phyloP scores from a whole-genome alignment of 2,329 filamentous ascomycete species.

The Sporothrix sp. region DNA sequence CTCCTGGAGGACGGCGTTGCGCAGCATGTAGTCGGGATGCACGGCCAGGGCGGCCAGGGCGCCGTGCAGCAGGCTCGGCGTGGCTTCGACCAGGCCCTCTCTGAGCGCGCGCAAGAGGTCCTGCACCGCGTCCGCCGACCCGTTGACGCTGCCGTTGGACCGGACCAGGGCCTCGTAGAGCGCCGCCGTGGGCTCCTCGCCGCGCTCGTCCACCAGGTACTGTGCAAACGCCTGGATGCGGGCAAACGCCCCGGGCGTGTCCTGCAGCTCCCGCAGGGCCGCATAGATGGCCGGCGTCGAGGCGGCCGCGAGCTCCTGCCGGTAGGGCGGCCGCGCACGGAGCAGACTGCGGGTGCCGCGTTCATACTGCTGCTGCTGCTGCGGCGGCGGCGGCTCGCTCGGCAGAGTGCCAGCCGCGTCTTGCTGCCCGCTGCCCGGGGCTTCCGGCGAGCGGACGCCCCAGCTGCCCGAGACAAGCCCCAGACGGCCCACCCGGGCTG shows the following conservation, averaged over 20 bases:
- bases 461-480: constrained; percentile 1
- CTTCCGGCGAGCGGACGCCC: too few species aligned
- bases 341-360: constrained; percentile 10
- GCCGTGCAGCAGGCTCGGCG: constrained; percentile 59
- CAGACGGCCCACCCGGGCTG: constrained; percentile 10
- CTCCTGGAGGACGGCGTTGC: constrained; percentile 58
- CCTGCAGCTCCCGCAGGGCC: constrained; percentile 33
- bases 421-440: too few species aligned
- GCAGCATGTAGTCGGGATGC: constrained; percentile 75
- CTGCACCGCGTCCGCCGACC: constrained; percentile 55
- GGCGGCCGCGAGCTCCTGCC: constrained; percentile 9
- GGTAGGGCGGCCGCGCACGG: constrained; percentile 12
- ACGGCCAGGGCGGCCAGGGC: constrained; percentile 64
- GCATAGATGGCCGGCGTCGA: constrained; percentile 22
- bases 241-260: constrained; percentile 28
- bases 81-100: constrained; percentile 48
- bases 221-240: constrained; percentile 40
- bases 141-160: constrained; percentile 56
- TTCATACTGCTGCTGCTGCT: too few species aligned
- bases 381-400: too few species aligned
- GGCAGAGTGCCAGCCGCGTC: too few species aligned
- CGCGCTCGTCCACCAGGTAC: constrained; percentile 47
- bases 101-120: constrained; percentile 66
- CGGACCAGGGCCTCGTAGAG: constrained; percentile 69
- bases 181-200: constrained; percentile 43